Base-by-base conservation (phyloP, 2,329 filamentous ascomycete species). In the Incumbomyces delicatus region DNA sequence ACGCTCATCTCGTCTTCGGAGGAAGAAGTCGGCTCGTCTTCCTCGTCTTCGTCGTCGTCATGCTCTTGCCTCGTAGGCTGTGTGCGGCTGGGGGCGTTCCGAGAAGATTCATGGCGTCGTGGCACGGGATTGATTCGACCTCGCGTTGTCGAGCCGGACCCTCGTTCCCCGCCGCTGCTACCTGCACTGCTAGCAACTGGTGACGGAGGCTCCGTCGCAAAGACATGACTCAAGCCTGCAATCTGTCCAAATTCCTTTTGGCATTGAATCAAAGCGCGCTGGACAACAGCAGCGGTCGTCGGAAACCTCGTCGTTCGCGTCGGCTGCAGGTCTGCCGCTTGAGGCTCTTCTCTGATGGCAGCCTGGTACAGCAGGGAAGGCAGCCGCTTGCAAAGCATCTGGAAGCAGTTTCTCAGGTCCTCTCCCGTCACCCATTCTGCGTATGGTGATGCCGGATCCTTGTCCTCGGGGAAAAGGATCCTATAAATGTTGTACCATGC, bases 401-500 rank as follows among this genome's bases (percentile, higher is more conserved):
- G 8, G 33, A 38, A 45, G 18, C 42, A 45, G 12, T 4, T 29
- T 30, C 27, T 27, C 16, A 45, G 34, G 16, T 45, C 34, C 33
- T 45, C 34, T 10, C 42, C 42, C 3, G 42, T 45, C 22, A 45
- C 34, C 33, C 33, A 45, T 13, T 51, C 46, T n/a, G 41, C 43
- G 27, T 51, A 51, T 8, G 49, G 46, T 17, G 47, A 41, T 3
- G 39, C 18, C 3, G 51, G 51, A 32, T 47, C 27, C 13, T 44
- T 30, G 13, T 50, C 41, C 27, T 29, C 40, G 11, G 50, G 45
- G 32, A 52, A 50, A 27, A 52, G 29, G 32, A 50, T 47, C 17
- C 37, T 43, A 32, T 44, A 54, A 10, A 52, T 49, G 22, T 42
- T 46, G 30, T 41, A 47, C 51, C 51, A 51, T 17, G 39, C 30